Evolutionary conservation across 805 yeast genomes (phyloP).

Genomic region (Candida dajiaensis): DNA sequence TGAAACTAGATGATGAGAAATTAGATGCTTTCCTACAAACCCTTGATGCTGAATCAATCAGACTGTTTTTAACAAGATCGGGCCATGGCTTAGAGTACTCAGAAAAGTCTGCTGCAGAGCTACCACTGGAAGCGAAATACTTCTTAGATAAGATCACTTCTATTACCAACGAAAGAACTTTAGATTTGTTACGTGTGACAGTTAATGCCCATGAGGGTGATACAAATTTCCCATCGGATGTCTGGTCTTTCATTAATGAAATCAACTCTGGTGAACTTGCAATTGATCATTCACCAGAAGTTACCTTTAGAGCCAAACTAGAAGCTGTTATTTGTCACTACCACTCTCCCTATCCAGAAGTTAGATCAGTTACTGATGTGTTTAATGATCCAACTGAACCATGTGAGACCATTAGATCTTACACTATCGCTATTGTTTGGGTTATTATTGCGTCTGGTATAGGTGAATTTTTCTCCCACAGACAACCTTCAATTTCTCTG

Average conservation of each 20-base stretch:
- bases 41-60: not conserved
- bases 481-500: conserved; percentile 44
- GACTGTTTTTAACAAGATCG: not conserved
- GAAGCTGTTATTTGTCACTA: conserved; percentile 16
- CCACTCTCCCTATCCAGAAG: conserved; percentile 61
- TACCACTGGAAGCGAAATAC: conserved; percentile 3
- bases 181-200: not conserved
- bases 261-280: conserved; percentile 25
- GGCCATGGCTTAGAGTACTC: conserved; percentile 4
- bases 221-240: conserved; percentile 6
- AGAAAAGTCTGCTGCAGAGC: not conserved
- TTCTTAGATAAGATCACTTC: conserved; percentile 1
- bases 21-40: not conserved
- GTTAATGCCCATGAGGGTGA: not conserved
- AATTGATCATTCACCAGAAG: conserved; percentile 13
- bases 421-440: conserved; percentile 37
- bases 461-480: conserved; percentile 51
- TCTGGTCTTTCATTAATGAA: conserved; percentile 28
- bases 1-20: conserved; percentile 1
- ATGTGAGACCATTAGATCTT: conserved; percentile 44
- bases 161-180: not conserved
- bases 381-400: conserved; percentile 42
- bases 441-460: conserved; percentile 46
- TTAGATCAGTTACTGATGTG: conserved; percentile 54
- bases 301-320: conserved; percentile 20